phyloP scores from a whole-genome alignment of 2,329 filamentous ascomycete genomes.

The Aureobasidium sp. region DNA sequence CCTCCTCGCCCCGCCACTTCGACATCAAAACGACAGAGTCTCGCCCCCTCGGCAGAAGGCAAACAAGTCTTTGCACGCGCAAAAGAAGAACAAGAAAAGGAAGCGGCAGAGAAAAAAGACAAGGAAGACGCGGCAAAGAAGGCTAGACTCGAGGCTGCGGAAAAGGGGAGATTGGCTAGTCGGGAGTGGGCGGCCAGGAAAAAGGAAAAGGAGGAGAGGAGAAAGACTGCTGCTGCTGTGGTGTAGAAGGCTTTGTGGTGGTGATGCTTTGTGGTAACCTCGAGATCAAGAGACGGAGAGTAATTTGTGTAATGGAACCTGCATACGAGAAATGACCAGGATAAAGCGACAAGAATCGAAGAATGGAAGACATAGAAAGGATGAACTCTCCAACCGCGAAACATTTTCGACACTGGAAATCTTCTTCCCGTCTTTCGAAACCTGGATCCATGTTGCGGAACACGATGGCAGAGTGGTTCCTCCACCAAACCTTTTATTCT shows the following conservation, averaged over 20 bases:
- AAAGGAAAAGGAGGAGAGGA: background rate
- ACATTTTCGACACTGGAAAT: too few relatives aligned
- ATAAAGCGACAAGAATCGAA: too few relatives aligned
- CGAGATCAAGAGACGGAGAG: too few relatives aligned
- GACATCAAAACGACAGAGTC: background rate
- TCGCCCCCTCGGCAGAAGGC: constrained; percentile 29
- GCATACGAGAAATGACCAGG: too few relatives aligned
- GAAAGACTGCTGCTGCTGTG: background rate
- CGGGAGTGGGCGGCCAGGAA: constrained; percentile 44
- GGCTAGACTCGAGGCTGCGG: constrained; percentile 40
- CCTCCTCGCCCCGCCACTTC: background rate
- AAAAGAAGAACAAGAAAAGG: constrained; percentile 34
- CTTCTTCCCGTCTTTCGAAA: too few relatives aligned
- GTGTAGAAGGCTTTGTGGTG: background rate
- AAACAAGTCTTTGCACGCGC: constrained; percentile 42
- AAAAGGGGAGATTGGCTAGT: constrained; percentile 37
- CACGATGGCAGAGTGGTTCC: too few relatives aligned
- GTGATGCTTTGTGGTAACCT: background rate
- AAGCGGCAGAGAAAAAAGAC: constrained; percentile 34
- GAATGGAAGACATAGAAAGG: too few relatives aligned
- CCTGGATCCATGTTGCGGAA: too few relatives aligned
- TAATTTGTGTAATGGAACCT: too few relatives aligned
- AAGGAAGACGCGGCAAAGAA: constrained; percentile 36
- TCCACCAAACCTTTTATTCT: too few relatives aligned
- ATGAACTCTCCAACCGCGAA: too few relatives aligned